phyloP scores from a whole-genome alignment of 1,139 yeast genomes.

The Geotrichum phurueaensis region DNA sequence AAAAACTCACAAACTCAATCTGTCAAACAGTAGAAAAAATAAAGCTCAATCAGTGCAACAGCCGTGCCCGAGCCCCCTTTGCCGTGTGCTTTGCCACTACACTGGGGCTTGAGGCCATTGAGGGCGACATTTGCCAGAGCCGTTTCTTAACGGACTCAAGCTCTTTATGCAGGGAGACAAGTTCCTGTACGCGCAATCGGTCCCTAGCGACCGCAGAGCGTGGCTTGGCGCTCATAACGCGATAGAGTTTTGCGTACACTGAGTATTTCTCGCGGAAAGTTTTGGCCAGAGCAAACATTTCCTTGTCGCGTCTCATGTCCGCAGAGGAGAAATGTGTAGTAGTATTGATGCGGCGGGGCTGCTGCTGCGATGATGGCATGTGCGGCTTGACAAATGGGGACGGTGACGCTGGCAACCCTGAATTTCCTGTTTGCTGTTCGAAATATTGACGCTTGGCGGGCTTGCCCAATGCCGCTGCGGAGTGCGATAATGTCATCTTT shows the following conservation, averaged over 20 bases:
- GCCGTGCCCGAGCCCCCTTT: not conserved
- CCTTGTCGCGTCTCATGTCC: constrained; percentile 22
- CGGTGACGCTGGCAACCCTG: not conserved
- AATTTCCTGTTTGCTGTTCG: not conserved
- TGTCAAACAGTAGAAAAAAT: not conserved
- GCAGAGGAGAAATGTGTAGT: not conserved
- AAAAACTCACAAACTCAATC: too few relatives aligned
- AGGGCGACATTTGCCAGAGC: constrained; percentile 31
- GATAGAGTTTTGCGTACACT: constrained; percentile 36
- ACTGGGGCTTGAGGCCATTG: not conserved
- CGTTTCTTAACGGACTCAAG: constrained; percentile 37
- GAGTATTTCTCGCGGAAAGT: constrained; percentile 34
- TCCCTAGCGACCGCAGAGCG: not conserved
- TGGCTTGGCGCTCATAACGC: constrained; percentile 25
- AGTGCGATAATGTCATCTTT: not conserved
- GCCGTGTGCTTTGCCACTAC: not conserved
- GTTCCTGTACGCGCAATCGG: constrained; percentile 22
- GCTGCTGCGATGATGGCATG: not conserved
- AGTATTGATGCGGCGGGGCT: not conserved
- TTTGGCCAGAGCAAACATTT: constrained; percentile 35
- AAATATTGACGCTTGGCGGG: not conserved
- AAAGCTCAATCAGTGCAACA: not conserved
- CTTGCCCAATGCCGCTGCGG: not conserved
- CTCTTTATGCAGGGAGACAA: constrained; percentile 36
- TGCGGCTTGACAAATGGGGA: not conserved